These are phyloP conservation scores for Penicillium chermesinum DNA, from an alignment of 495 filamentous ascomycete species.

Conservation along the genomic window DNA sequence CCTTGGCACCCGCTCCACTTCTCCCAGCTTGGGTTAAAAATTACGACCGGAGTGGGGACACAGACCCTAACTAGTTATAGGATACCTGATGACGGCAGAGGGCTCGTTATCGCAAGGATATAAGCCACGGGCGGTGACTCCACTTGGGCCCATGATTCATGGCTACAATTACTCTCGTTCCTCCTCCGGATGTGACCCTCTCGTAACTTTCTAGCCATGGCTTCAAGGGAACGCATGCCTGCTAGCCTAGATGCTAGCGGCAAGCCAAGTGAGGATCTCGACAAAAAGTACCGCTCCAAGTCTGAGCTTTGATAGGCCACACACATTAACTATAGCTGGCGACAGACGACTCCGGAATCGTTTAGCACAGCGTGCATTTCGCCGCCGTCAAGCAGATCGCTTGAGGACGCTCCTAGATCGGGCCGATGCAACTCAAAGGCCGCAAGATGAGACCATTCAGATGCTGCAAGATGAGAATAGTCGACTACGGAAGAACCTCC, in stretches of 20 bases:
- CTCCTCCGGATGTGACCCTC: background rate
- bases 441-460: slow-evolving; percentile 6
- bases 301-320: background rate
- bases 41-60: background rate
- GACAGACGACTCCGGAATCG: slow-evolving; percentile 1
- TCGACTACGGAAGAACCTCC: slow-evolving; percentile 2
- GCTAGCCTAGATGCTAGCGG: background rate
- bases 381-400: slow-evolving; percentile 4
- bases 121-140: background rate
- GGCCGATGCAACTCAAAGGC: slow-evolving; percentile 4
- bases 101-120: background rate
- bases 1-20: background rate
- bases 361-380: slow-evolving; percentile 3
- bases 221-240: background rate
- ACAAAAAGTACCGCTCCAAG: background rate
- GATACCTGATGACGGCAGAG: background rate
- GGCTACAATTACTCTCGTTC: background rate
- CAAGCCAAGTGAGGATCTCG: background rate
- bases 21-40: background rate
- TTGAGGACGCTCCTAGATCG: slow-evolving; percentile 5
- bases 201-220: background rate
- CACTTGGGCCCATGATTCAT: background rate
- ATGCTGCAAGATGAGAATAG: slow-evolving; percentile 7
- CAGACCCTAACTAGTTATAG: background rate
- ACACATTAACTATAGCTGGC: background rate